Evolutionary conservation across 2,329 filamentous ascomycete species (phyloP).

Genomic region (Fusarium proliferatum): DNA sequence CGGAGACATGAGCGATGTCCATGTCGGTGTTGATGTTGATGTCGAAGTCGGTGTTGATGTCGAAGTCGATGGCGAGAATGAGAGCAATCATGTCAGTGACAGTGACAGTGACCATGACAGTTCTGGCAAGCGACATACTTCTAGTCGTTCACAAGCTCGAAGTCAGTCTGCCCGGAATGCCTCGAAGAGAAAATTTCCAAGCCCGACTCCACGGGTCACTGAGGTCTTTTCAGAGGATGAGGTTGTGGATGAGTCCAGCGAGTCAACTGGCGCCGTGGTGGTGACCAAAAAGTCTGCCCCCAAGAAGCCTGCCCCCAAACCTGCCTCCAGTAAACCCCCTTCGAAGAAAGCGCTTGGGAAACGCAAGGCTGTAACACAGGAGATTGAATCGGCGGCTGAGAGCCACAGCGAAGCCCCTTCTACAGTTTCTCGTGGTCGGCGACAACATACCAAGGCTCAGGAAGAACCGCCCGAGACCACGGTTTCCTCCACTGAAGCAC

Average conservation of each 20-base stretch:
- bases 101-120: background rate
- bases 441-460: background rate
- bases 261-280: background rate
- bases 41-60: background rate
- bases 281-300: background rate
- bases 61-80: background rate
- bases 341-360: background rate
- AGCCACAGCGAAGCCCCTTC: conserved; percentile 5
- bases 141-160: background rate
- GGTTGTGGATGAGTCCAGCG: background rate
- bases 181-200: background rate
- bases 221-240: background rate
- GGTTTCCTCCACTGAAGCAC: background rate
- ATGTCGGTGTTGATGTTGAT: background rate
- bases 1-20: background rate
- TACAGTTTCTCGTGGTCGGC: background rate
- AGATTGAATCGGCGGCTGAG: background rate
- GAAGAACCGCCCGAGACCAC: background rate
- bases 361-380: background rate
- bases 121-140: background rate
- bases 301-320: background rate
- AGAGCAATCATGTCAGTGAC: background rate
- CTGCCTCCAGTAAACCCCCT: background rate
- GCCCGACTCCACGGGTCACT: background rate
- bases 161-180: background rate